Base-by-base conservation (phyloP, 768 basidiomycete genomes). In the Hygrocybe punicea region DNA sequence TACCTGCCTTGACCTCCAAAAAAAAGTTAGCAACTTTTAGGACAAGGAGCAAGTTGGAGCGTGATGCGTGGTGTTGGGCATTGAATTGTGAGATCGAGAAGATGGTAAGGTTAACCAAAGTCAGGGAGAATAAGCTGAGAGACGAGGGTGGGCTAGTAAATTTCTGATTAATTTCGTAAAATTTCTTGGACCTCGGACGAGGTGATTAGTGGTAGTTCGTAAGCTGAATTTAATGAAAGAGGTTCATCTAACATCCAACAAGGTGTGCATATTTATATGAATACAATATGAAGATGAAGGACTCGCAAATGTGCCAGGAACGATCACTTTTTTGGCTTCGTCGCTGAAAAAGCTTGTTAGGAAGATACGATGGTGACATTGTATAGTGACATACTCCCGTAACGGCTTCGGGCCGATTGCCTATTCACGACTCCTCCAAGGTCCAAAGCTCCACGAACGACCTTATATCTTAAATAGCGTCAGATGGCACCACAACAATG, bases 11-110 rank as follows among this genome's bases (percentile, higher is more conserved):
- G 53, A 84, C 78, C 45, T 78, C 75, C 58, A 85, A 84, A 63
- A 74, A 82, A 58, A 85, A 86, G 67, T 62, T 85, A 55, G 63
- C 81, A 14, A 79, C 93, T 1, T 87, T 89, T 62, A 81, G 84
- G 59, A 85, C 88, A 51, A 78, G 93, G 67, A 93, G 84, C 66
- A 85, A 86, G 72, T 76, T 98, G 36, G 96, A 98, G 71, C 77
- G 95, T 25, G 94, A 98, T 69, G 80, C 87, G 25, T 98, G 95
- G 95, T 93, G 93, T 63, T 97, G 91, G 89, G 92, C 91, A 1
- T 72, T 98, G 62, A 93, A 91, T 59, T 82, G 82, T 45, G 93
- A 96, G 73, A 93, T 97, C 59, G 93, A 98, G 72, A 85, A 84
- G 67, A 72, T 89, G 13, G 83, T 83, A 37, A 77, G 91, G 65